Percentiles rank a stretch among this genome's conserved stretches.
Evolutionary conservation across 768 basidiomycete species (phyloP).

Genomic region (Coprinopsis marcescibilis): DNA sequence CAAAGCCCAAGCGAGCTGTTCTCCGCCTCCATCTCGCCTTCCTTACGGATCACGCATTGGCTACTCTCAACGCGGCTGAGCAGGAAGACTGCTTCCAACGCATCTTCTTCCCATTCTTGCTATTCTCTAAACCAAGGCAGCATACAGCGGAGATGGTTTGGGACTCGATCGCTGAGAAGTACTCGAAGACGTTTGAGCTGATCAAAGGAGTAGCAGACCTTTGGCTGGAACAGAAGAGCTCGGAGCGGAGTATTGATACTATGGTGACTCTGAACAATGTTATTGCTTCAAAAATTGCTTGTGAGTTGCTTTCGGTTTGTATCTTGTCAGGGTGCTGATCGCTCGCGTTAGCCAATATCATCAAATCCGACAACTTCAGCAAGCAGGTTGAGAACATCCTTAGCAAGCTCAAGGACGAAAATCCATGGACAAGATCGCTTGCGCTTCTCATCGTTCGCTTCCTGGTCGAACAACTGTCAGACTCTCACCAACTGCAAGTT

Average conservation of each 20-base stretch:
- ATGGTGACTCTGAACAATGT: slow-evolving; percentile 49
- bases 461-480: slow-evolving; percentile 49
- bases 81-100: slow-evolving; percentile 38
- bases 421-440: slow-evolving; percentile 50
- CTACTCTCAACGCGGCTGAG: slow-evolving; percentile 17
- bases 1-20: slow-evolving; percentile 45
- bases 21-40: slow-evolving; percentile 55
- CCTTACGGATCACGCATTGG: slow-evolving; percentile 42
- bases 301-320: slow-evolving; percentile 32
- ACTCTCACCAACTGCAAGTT: slow-evolving; percentile 51
- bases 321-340: not conserved
- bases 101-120: slow-evolving; percentile 65
- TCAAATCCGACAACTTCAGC: slow-evolving; percentile 40
- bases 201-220: slow-evolving; percentile 49
- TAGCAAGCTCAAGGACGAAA: slow-evolving; percentile 40
- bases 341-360: slow-evolving; percentile 51
- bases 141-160: slow-evolving; percentile 65
- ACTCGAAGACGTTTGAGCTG: slow-evolving; percentile 31
- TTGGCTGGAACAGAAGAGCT: slow-evolving; percentile 26
- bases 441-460: slow-evolving; percentile 60
- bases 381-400: slow-evolving; percentile 46
- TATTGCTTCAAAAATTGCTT: slow-evolving; percentile 58
- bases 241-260: slow-evolving; percentile 29
- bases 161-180: slow-evolving; percentile 50
- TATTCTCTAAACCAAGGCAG: slow-evolving; percentile 68